Base-by-base conservation (phyloP, 2,329 filamentous ascomycete species). In the Allantophomopsis cytisporea region DNA sequence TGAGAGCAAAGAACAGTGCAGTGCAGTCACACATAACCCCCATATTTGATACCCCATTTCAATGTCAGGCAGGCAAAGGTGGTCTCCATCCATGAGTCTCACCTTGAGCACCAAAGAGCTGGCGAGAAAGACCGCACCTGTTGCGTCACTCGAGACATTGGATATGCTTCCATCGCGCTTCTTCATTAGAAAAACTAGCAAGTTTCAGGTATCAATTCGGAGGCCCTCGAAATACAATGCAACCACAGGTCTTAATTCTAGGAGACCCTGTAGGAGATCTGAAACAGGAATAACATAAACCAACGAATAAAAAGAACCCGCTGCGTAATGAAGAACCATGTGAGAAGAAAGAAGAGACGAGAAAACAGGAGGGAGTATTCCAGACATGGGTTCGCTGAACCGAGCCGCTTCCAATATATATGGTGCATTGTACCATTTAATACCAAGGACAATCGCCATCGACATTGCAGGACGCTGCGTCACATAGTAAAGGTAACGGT, bases 181-280 rank as follows among this genome's bases (percentile, higher is more conserved):
- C 23, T 28, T 28, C 23, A 28, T 28, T 28, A 28, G 23, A 28
- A 12, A 10, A 28, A 28, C 23, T 28, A 28, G 23, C 31, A 17
- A 38, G 36, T 30, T 23, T 31, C 36, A 38, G 36, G 36, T 38
- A 38, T 38, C 36, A 16, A 15, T 21, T 15, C 14, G n/a, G 28
- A 30, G 28, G 36, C 13, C 35, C 13, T 38, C 36, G 28, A 23
- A 38, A 31, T 38, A 38, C 36, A 38, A 38, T 38, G 36, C 28
- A 14, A 14, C 36, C 20, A 38, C 17, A 38, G 36, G 36, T 31
- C 28, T 30, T 31, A 31, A 14, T 15, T 36, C 35, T 36, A 18
- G 20, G 14, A 14, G n/a, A 17, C 15, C 31, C 16, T 34, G 31
- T 28, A 28, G 23, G 23, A 34, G 32, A 34, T 18, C 14, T 34